Percentiles rank a stretch among this genome's conserved stretches.
These are phyloP conservation scores for Xanthoconium stramineum DNA, from an alignment of 768 basidiomycete species.

Conservation along the genomic window DNA sequence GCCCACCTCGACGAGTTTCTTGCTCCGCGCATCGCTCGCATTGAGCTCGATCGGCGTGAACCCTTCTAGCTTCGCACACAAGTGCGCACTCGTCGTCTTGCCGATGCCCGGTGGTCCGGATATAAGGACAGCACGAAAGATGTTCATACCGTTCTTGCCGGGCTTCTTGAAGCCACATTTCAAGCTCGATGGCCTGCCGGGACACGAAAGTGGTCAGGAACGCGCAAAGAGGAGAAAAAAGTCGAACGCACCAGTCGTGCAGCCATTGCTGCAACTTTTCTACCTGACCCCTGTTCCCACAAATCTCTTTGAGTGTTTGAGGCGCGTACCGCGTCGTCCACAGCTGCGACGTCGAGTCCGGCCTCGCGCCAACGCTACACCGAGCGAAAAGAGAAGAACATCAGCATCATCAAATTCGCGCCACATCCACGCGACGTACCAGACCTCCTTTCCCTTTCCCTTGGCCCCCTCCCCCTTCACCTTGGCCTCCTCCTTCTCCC, in stretches of 20 bases:
- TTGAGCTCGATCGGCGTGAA: constrained; percentile 95
- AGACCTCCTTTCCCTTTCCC: constrained; percentile 3
- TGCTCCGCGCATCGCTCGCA: constrained; percentile 92
- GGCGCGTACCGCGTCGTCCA: constrained; percentile 98
- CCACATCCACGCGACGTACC: neutral
- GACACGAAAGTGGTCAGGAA: neutral
- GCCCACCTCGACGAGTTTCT: constrained; percentile 89
- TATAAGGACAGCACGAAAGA: constrained; percentile 83
- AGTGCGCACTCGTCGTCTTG: constrained; percentile 94
- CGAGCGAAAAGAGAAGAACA: neutral
- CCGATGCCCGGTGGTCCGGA: constrained; percentile 96
- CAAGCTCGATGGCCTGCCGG: constrained; percentile 63
- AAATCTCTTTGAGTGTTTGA: constrained; percentile 80
- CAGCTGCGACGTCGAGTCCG: constrained; percentile 60
- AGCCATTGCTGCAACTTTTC: constrained; percentile 90
- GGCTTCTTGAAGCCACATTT: constrained; percentile 88
- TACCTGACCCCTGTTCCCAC: constrained; percentile 90
- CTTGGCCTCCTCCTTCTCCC: constrained; percentile 56
- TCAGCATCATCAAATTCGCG: neutral
- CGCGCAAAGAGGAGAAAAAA: neutral
- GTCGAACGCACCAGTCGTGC: constrained; percentile 66
- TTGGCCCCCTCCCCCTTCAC: neutral
- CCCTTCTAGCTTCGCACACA: constrained; percentile 87
- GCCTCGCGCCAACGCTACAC: constrained; percentile 25
- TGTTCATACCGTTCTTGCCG: constrained; percentile 85